These are phyloP conservation scores for Grosmannia penicillata DNA, from an alignment of 2,329 filamentous ascomycete genomes.

Conservation along the genomic window DNA sequence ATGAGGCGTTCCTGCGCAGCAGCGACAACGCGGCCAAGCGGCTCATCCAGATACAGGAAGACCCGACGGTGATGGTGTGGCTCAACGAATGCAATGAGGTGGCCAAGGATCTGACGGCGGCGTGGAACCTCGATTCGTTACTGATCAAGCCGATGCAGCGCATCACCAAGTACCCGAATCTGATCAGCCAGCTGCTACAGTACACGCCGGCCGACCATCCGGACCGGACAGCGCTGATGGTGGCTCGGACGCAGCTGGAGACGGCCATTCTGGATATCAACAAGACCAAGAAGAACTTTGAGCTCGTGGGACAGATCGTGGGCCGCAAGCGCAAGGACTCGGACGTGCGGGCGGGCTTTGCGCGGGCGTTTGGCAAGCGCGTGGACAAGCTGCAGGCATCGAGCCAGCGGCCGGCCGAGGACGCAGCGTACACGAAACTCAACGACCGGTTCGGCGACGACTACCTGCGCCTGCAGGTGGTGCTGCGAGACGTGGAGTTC, in stretches of 20 bases:
- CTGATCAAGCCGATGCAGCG: constrained; percentile 94
- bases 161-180: constrained; percentile 81
- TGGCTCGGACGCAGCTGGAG: constrained; percentile 38
- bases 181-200: constrained; percentile 67
- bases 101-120: constrained; percentile 79
- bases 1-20: constrained; percentile 48
- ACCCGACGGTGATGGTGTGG: constrained; percentile 63
- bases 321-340: constrained; percentile 76
- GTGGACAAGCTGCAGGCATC: constrained; percentile 69
- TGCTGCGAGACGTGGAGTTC: constrained; percentile 84
- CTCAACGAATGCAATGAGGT: constrained; percentile 84
- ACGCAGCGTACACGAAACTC: constrained; percentile 64
- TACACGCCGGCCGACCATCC: constrained; percentile 73
- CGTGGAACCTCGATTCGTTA: constrained; percentile 92
- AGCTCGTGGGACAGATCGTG: constrained; percentile 82
- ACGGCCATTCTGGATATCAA: constrained; percentile 76
- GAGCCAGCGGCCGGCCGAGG: constrained; percentile 49
- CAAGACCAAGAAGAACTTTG: constrained; percentile 86
- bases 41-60: constrained; percentile 47
- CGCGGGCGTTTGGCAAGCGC: constrained; percentile 79
- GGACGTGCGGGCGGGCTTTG: constrained; percentile 69
- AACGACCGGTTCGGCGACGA: constrained; percentile 84
- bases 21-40: constrained; percentile 48
- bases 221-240: constrained; percentile 51
- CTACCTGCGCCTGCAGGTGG: constrained; percentile 81